Base-by-base conservation (phyloP, 805 yeast genomes). In the Barnettozyma vustinii region DNA sequence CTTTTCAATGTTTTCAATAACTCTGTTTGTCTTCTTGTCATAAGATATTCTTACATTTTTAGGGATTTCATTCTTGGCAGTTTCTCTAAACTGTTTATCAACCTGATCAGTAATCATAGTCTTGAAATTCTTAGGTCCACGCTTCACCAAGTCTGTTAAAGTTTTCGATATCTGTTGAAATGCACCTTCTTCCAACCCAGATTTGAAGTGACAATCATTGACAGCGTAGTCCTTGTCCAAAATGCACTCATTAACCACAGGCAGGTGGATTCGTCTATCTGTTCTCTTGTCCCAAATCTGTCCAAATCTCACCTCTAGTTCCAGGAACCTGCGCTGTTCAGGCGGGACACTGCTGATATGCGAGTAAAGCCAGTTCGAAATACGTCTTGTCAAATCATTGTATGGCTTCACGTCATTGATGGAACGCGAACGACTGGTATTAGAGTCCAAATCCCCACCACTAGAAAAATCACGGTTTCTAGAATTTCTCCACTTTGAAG, bases 281-380 rank as follows among this genome's bases (percentile, higher is more conserved):
- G 77, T 68, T 19, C 71, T 74, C 52, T 81, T 83, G 53, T 82
- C 84, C 69, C 82, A 78, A 25, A 87, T 78, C 18, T 80, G 72
- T 5, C 95, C 95, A 56, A 84, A 77, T 61, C 86, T 86, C 60
- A 84, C 70, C 66, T 87, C 95, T 57, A 87, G 66, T 69, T 87
- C 95, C 26, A 86, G 72, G 57, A 71, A 77, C 20, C 82, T 72
- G 46, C 75, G 70, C 56, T 72, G 55, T 52, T 73, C 67, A 37
- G 77, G 78, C 37, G 80, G 77, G 37, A 87, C 75, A 32, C 87
- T 87, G 41, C 75, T 74, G 42, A 89, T 73, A 53, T 87, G 84
- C 18, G 95, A 90, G 72, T 85, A 90, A 9, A 91, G 75, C 97
- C 97, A 91, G 57, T 84, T 88, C 20, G 94, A 85, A 7, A 91